phyloP scores from a whole-genome alignment of 176 grass and related monocot species.

The Oryza punctata region DNA sequence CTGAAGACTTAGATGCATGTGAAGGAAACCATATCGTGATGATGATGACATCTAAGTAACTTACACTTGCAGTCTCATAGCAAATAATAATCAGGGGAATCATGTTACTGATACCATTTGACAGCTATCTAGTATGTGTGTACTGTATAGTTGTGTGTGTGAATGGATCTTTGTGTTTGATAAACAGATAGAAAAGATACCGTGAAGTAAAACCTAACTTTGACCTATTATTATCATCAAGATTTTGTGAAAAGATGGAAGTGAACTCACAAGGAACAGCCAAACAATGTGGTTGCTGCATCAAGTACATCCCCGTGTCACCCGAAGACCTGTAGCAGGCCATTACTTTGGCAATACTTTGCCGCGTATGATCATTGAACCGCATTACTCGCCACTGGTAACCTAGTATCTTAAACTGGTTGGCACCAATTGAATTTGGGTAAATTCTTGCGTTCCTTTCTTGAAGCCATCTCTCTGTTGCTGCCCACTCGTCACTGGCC shows the following conservation, averaged over 20 bases:
- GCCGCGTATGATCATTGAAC: slow-evolving; percentile 85
- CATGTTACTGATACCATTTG: slow-evolving; percentile 13
- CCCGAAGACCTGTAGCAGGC: slow-evolving; percentile 54
- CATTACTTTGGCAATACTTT: slow-evolving; percentile 90
- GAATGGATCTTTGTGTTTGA: not conserved
- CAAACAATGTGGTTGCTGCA: slow-evolving; percentile 88
- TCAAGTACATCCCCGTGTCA: slow-evolving; percentile 56
- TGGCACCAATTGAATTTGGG: slow-evolving; percentile 39
- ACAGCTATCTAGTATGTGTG: not conserved
- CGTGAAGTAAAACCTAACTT: not conserved
- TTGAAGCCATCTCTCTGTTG: slow-evolving; percentile 69
- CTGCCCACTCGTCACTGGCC: slow-evolving; percentile 54
- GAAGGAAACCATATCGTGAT: not conserved
- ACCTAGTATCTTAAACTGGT: slow-evolving; percentile 77
- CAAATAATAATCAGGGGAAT: slow-evolving; percentile 3
- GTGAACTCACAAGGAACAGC: slow-evolving; percentile 86
- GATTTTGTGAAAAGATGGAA: not conserved
- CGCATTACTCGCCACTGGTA: slow-evolving; percentile 89
- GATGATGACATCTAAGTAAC: not conserved
- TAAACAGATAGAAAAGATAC: slow-evolving; percentile 1
- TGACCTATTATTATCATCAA: not conserved
- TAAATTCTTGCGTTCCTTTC: slow-evolving; percentile 62
- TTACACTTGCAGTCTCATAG: not conserved
- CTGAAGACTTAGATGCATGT: slow-evolving; percentile 8
- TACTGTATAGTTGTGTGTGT: not conserved